These are phyloP conservation scores for Aspergillus brasiliensis DNA, from an alignment of 2,329 filamentous ascomycete genomes.

Conservation along the genomic window DNA sequence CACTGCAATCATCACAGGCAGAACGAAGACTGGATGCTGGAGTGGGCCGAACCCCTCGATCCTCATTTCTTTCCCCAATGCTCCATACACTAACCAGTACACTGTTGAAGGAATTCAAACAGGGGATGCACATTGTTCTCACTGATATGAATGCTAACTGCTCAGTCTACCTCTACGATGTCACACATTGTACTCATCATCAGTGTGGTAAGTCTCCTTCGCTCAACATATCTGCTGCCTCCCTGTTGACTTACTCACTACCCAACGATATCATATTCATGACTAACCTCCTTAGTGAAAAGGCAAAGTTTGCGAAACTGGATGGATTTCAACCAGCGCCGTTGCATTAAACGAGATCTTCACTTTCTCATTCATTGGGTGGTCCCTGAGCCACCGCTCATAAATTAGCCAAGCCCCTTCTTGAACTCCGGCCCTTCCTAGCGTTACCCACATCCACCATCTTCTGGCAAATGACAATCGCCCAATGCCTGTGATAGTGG, in stretches of 20 bases:
- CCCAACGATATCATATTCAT: no score
- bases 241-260: no score
- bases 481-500: not conserved
- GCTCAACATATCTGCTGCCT: no score
- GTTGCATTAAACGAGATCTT: not conserved
- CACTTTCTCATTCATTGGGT: not conserved
- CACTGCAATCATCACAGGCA: not conserved
- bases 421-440: constrained; percentile 13
- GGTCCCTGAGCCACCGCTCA: not conserved
- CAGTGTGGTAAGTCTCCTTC: no score
- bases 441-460: constrained; percentile 4
- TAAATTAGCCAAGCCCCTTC: constrained; percentile 14
- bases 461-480: no score
- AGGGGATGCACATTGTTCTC: not conserved
- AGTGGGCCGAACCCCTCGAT: constrained; percentile 5
- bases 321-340: not conserved
- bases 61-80: not conserved
- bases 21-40: not conserved
- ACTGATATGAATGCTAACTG: not conserved
- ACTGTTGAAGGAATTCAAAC: not conserved
- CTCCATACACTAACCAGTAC: not conserved
- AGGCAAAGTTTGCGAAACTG: not conserved
- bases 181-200: no score
- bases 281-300: not conserved
- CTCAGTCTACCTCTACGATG: no score